Evolutionary conservation across 2,329 filamentous ascomycete genomes (phyloP), one percentile per base, ranked within the genome.

Genomic region (Aspergillus luchuensis): DNA sequence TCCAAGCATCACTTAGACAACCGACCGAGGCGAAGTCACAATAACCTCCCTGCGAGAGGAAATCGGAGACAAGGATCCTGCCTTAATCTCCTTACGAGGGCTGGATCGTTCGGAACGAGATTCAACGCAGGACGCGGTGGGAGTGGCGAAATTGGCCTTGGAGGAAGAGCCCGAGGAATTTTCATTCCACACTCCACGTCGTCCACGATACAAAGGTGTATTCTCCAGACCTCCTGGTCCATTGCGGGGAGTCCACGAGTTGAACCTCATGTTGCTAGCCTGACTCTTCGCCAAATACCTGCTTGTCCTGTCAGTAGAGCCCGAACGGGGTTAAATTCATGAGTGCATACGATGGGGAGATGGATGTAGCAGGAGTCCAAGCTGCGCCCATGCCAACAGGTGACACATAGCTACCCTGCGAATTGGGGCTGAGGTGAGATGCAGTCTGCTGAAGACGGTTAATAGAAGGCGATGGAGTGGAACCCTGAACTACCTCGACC

Each of bases 311-410:
- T 80, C 62, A 80, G 74, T 52, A 50, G 30, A 45, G 41, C 50
- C 17, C 19, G 5, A 25, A 56, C 30, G 10, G 52, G 5, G 36
- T 48, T 43, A 36, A 57, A 53, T 56, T 39, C 49, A 41, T 39
- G 57, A 39, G 21, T 59, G 75, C 78, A 71, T 76, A 81, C 79
- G 77, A 75, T 63, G 79, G 79, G 55, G 79, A 81, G 58, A 81
- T 79, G 15, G 79, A 80, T 55, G 79, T 80, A 58, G 78, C 79
- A 21, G 79, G 79, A 59, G 79, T 81, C 77, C 78, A 81, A 60
- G 72, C 71, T 53, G 75, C 71, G 58, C 74, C 76, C 38, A 75
- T 71, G 49, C 75, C 78, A 56, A 73, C 71, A 48, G 79, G 78
- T 56, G 79, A 81, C 47, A 75, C 71, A 65, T 75, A 79, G 67